phyloP scores from a whole-genome alignment of 202 grass and related monocot genomes.

The Panicum hallii region DNA sequence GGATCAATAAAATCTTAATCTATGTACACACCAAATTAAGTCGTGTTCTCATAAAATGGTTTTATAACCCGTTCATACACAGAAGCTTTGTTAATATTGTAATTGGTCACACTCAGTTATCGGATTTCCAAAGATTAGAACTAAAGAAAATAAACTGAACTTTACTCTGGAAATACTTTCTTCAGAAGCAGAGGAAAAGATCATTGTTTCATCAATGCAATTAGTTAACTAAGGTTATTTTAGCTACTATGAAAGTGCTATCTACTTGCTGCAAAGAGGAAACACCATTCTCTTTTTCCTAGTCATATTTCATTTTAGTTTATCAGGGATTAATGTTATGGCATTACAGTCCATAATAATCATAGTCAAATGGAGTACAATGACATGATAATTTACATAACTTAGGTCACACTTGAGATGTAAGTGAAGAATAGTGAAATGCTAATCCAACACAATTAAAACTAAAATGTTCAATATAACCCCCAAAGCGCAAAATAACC shows the following conservation, averaged over 20 bases:
- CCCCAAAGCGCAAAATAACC: not conserved
- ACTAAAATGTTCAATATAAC: slow-evolving; percentile 2
- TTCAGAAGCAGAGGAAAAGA: slow-evolving; percentile 7
- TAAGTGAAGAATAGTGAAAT: not conserved
- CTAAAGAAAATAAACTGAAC: slow-evolving; percentile 26
- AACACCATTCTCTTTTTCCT: not conserved
- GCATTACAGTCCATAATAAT: slow-evolving; percentile 21
- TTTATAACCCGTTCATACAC: too few species aligned
- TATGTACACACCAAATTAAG: too few species aligned
- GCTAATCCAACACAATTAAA: slow-evolving; percentile 31
- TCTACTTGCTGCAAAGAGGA: not conserved
- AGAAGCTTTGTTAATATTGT: too few species aligned
- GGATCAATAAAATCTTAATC: too few species aligned
- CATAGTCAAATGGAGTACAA: not conserved
- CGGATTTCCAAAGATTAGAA: slow-evolving; percentile 41
- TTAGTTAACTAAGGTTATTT: not conserved
- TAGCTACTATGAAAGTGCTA: not conserved
- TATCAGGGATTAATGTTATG: not conserved
- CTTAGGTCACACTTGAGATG: not conserved
- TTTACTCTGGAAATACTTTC: slow-evolving; percentile 14
- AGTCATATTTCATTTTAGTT: slow-evolving; percentile 1
- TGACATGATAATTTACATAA: not conserved
- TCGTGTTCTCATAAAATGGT: too few species aligned
- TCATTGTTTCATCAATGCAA: slow-evolving; percentile 10
- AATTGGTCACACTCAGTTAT: too few species aligned